Conservation (phyloP, 2,329 filamentous ascomycete species). For the Fusarium begoniae region DNA sequence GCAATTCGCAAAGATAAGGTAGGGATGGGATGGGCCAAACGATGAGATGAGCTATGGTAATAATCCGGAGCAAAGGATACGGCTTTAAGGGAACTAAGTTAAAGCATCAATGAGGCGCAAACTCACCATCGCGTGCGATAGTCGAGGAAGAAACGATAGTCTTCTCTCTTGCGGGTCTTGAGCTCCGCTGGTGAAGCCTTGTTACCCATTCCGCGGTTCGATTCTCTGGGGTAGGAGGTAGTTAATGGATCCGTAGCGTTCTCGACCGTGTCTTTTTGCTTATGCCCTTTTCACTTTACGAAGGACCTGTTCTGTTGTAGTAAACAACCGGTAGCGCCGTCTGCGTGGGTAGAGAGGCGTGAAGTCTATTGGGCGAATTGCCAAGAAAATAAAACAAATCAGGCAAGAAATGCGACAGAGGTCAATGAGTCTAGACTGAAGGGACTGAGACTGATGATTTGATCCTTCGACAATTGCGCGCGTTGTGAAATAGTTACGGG, state of each 20-base stretch:
- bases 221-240: constrained; percentile 3
- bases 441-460: constrained; percentile 2
- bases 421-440: constrained; percentile 16
- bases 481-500: neutral
- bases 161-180: constrained; percentile 71
- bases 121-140: constrained; percentile 86
- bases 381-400: constrained; percentile 1
- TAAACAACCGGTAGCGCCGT: constrained; percentile 3
- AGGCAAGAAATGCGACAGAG: constrained; percentile 1
- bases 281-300: neutral
- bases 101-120: constrained; percentile 1
- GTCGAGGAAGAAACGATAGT: constrained; percentile 82
- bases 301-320: neutral
- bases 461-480: neutral
- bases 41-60: neutral
- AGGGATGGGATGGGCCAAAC: neutral
- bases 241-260: neutral
- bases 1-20: neutral
- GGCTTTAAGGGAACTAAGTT: neutral
- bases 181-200: constrained; percentile 46
- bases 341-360: constrained; percentile 16
- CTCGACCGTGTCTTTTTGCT: constrained; percentile 1
- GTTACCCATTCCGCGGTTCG: constrained; percentile 20
- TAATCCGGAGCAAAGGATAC: neutral
- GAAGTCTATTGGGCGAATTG: constrained; percentile 5